Conservation (phyloP, 2,329 filamentous ascomycete species). For the Colletotrichum tofieldiae region DNA sequence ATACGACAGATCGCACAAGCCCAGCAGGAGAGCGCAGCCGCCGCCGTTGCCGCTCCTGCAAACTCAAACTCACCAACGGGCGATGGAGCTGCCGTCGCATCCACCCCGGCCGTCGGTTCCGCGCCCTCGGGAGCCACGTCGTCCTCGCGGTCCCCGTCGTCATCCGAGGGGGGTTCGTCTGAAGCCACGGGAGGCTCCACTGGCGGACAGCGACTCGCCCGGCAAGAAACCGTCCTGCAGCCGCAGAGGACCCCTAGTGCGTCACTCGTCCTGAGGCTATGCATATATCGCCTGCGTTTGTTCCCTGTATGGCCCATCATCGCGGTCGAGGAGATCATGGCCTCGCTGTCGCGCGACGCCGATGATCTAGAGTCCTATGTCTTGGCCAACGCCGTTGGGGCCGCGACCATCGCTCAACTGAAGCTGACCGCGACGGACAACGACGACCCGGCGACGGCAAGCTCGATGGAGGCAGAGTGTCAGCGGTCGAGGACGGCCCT, state of each 20-base stretch:
- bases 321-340: constrained; percentile 59
- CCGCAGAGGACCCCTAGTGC: constrained; percentile 37
- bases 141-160: constrained; percentile 21
- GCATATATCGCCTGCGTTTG: constrained; percentile 64
- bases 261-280: constrained; percentile 50
- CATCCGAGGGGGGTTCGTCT: constrained; percentile 29
- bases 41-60: background rate
- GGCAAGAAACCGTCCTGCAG: constrained; percentile 24
- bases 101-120: constrained; percentile 1
- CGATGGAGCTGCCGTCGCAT: constrained; percentile 7
- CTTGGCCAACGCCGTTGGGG: constrained; percentile 62
- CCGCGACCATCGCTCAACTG: constrained; percentile 65
- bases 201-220: constrained; percentile 3
- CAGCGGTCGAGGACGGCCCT: constrained; percentile 47
- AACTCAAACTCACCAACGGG: constrained; percentile 8
- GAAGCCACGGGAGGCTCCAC: constrained; percentile 18
- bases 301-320: constrained; percentile 69
- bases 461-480: constrained; percentile 55
- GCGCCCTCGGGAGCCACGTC: constrained; percentile 1
- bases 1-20: constrained; percentile 57
- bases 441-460: constrained; percentile 51
- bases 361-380: constrained; percentile 54
- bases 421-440: constrained; percentile 56
- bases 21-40: constrained; percentile 43
- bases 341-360: constrained; percentile 53